Evolutionary conservation across 768 basidiomycete genomes (phyloP).

Genomic region (Leccinum boreale): DNA sequence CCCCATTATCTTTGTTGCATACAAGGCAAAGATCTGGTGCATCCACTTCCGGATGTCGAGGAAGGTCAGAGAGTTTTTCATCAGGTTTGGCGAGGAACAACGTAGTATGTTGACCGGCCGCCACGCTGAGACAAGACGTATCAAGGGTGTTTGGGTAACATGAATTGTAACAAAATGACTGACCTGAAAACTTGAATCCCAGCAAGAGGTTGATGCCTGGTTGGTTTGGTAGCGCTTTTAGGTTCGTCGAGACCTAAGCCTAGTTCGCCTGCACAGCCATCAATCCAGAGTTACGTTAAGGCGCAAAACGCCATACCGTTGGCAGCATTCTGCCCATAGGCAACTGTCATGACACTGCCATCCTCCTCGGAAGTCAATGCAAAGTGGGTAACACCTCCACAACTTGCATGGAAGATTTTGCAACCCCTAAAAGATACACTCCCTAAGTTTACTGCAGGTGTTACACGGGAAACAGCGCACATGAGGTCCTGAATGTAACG

Average conservation of each 20-base stretch:
- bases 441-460: neutral
- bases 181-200: slow-evolving; percentile 71
- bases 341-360: slow-evolving; percentile 74
- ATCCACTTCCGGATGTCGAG: slow-evolving; percentile 76
- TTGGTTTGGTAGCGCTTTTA: slow-evolving; percentile 86
- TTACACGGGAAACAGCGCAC: slow-evolving; percentile 36
- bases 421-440: slow-evolving; percentile 54
- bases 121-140: slow-evolving; percentile 49
- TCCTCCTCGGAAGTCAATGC: slow-evolving; percentile 74
- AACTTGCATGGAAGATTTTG: slow-evolving; percentile 63
- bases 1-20: slow-evolving; percentile 68
- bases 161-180: slow-evolving; percentile 41
- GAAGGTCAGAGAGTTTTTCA: slow-evolving; percentile 72
- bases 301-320: slow-evolving; percentile 47
- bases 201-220: slow-evolving; percentile 61
- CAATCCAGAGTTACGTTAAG: neutral
- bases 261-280: slow-evolving; percentile 58
- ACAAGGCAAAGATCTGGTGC: slow-evolving; percentile 67
- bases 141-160: neutral
- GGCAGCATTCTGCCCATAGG: slow-evolving; percentile 84
- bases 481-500: slow-evolving; percentile 84
- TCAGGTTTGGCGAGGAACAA: slow-evolving; percentile 76
- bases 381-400: slow-evolving; percentile 91
- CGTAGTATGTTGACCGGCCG: slow-evolving; percentile 84
- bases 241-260: slow-evolving; percentile 77